phyloP scores from a whole-genome alignment of 2,329 filamentous ascomycete species.

The Periglandula ipomoeae region DNA sequence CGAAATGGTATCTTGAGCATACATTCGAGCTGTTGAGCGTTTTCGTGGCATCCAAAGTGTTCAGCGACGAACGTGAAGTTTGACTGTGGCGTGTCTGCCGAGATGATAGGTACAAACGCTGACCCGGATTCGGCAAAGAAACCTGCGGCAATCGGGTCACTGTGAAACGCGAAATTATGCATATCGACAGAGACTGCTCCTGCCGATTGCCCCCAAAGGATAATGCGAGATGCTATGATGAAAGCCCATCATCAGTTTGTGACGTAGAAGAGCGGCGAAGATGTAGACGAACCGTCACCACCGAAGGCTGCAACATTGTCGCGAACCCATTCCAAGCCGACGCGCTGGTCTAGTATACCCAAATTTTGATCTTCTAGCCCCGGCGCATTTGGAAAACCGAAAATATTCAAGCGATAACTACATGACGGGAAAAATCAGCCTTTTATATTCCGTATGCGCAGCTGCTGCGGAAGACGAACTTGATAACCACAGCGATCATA shows the following conservation, averaged over 20 bases:
- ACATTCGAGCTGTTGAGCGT: no score
- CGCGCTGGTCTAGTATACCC: constrained; percentile 11
- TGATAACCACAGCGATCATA: not conserved
- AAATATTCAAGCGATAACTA: constrained; percentile 5
- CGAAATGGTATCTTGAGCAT: no score
- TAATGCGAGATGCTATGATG: not conserved
- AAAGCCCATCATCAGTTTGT: not conserved
- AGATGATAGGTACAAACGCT: not conserved
- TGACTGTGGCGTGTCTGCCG: not conserved
- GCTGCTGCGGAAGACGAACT: not conserved
- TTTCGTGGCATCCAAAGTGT: not conserved
- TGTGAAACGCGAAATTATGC: not conserved
- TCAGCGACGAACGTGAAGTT: not conserved
- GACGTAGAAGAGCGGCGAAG: not conserved
- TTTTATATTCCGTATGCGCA: not conserved
- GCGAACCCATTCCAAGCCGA: constrained; percentile 12
- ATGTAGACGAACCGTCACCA: constrained; percentile 6
- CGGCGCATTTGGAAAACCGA: constrained; percentile 11
- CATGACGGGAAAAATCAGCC: not conserved
- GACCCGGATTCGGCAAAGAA: not conserved
- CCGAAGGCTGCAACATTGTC: constrained; percentile 12
- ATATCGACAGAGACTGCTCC: not conserved
- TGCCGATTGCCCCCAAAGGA: not conserved
- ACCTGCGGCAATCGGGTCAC: not conserved
- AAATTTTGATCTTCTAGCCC: constrained; percentile 10